A percentile compares a stretch with the other conserved stretches of the same genome.
Evolutionary conservation across 1,139 yeast species (phyloP).

Genomic region (Trichomonascaceae sp.): DNA sequence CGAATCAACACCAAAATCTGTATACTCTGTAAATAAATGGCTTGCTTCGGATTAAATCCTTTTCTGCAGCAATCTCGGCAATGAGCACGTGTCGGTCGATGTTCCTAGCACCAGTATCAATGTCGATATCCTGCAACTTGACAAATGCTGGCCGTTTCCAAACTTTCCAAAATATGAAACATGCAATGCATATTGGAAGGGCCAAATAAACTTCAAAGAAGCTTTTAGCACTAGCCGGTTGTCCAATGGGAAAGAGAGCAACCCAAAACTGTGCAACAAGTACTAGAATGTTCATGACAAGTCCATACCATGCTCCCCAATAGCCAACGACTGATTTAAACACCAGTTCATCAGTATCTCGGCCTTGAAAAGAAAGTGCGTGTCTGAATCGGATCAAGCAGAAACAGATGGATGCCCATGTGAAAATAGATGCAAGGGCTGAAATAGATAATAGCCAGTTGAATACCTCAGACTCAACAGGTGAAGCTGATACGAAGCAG

Average conservation of each 20-base stretch:
- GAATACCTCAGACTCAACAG: constrained; percentile 60
- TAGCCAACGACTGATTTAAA: constrained; percentile 65
- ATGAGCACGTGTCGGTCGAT: constrained; percentile 47
- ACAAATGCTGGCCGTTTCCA: constrained; percentile 42
- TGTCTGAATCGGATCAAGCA: constrained; percentile 75
- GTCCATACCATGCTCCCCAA: constrained; percentile 63
- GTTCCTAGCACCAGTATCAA: constrained; percentile 50
- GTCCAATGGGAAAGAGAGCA: constrained; percentile 65
- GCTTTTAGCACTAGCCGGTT: constrained; percentile 35
- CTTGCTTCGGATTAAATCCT: constrained; percentile 33
- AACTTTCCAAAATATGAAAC: constrained; percentile 47
- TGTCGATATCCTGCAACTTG: constrained; percentile 44
- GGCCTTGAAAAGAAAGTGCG: constrained; percentile 63
- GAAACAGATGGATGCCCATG: constrained; percentile 75
- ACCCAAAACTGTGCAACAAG: constrained; percentile 79
- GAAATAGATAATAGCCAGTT: constrained; percentile 79
- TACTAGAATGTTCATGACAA: constrained; percentile 54
- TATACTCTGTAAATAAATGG: constrained; percentile 36
- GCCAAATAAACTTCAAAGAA: constrained; percentile 55
- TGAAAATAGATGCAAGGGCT: constrained; percentile 75
- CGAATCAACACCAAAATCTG: constrained; percentile 44
- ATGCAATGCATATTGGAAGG: constrained; percentile 44
- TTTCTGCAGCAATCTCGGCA: constrained; percentile 48
- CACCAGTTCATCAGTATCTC: constrained; percentile 59
- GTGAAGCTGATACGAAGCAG: constrained; percentile 63